Conservation (phyloP, 257 asterid species). For the Echites panduratus region DNA sequence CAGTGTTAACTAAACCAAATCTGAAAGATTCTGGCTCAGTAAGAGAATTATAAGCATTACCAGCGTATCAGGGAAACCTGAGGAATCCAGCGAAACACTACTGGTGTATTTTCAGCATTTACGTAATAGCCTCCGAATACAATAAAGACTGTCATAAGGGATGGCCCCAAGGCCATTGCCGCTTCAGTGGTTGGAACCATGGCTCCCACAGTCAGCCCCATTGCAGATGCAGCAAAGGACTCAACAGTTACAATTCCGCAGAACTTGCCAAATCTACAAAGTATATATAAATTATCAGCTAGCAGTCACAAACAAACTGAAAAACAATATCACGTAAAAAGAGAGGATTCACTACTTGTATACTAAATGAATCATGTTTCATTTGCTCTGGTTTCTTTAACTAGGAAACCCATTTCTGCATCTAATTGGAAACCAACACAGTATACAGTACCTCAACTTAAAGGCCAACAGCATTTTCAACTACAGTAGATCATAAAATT, state of each 20-base stretch:
- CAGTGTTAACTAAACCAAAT: not conserved
- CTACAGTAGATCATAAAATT: not conserved
- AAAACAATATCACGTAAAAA: not conserved
- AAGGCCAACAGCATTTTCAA: not conserved
- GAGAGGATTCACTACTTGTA: not conserved
- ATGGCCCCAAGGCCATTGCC: slow-evolving; percentile 91
- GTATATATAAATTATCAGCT: slow-evolving; percentile 14
- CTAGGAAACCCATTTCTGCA: not conserved
- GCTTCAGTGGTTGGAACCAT: slow-evolving; percentile 97
- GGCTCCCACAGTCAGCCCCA: slow-evolving; percentile 99
- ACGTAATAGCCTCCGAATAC: slow-evolving; percentile 97
- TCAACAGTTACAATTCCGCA: slow-evolving; percentile 85
- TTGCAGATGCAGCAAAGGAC: slow-evolving; percentile 94
- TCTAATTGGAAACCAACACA: not conserved
- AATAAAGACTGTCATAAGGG: slow-evolving; percentile 93
- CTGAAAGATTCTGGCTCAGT: not conserved
- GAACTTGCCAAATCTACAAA: slow-evolving; percentile 71
- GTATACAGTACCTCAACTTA: not conserved
- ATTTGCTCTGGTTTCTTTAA: not conserved
- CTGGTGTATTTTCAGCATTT: slow-evolving; percentile 84
- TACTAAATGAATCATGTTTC: not conserved
- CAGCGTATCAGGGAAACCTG: slow-evolving; percentile 89
- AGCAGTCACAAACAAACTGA: not conserved
- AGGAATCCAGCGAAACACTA: slow-evolving; percentile 93
- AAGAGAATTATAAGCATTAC: slow-evolving; percentile 31